These are phyloP conservation scores for Leccinum aurantiacum DNA, from an alignment of 768 basidiomycete species.

Conservation along the genomic window DNA sequence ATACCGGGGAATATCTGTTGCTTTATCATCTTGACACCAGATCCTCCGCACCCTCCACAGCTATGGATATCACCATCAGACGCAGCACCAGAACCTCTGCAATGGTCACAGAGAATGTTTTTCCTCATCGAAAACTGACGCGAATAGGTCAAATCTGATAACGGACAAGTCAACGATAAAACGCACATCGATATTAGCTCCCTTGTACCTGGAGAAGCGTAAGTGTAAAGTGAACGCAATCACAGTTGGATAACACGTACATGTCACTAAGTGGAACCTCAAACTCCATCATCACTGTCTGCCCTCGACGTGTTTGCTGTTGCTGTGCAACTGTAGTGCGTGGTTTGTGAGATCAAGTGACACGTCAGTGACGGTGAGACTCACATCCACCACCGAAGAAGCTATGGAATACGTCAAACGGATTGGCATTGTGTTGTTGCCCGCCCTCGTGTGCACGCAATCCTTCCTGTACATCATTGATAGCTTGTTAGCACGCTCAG, in stretches of 20 bases:
- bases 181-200: slow-evolving; percentile 78
- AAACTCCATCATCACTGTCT: slow-evolving; percentile 74
- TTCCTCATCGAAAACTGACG: slow-evolving; percentile 88
- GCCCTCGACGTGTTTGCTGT: slow-evolving; percentile 74
- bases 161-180: background rate
- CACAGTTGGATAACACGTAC: slow-evolving; percentile 38
- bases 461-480: slow-evolving; percentile 61
- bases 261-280: slow-evolving; percentile 88
- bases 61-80: slow-evolving; percentile 84
- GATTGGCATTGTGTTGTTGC: slow-evolving; percentile 72
- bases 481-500: slow-evolving; percentile 5
- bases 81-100: slow-evolving; percentile 92
- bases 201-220: slow-evolving; percentile 61
- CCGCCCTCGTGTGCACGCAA: slow-evolving; percentile 89
- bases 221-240: background rate
- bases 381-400: slow-evolving; percentile 87
- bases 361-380: slow-evolving; percentile 27
- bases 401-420: slow-evolving; percentile 90
- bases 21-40: slow-evolving; percentile 80
- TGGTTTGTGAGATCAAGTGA: slow-evolving; percentile 4
- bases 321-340: slow-evolving; percentile 24
- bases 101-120: slow-evolving; percentile 92
- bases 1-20: slow-evolving; percentile 97
- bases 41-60: slow-evolving; percentile 82
- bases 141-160: slow-evolving; percentile 4